Evolutionary conservation across 2,329 filamentous ascomycete genomes (phyloP), one percentile per base, ranked within the genome.

Genomic region (Paracoccidioides brasiliensis): DNA sequence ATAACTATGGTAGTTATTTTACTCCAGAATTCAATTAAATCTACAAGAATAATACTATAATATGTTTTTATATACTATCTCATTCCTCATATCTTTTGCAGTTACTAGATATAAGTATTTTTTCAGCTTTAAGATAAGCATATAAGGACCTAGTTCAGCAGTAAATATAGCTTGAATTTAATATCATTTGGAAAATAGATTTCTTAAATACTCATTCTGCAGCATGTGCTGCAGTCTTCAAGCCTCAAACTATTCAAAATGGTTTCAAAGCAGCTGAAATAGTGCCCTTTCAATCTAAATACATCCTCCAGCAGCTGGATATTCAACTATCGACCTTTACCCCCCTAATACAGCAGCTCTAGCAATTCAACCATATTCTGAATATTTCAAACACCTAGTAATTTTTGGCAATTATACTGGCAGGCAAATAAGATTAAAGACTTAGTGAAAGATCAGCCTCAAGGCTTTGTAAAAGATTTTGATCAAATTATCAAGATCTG

Each of bases 241-340:
- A n/a, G 40, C 3, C 44, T 51, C 45, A 55, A 38, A 55, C 22
- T 40, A 55, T 55, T 52, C 32, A 55, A 51, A 55, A 28, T 44
- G 32, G 33, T 46, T 55, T 55, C 15, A 51, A 4, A 5, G 44
- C 44, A 38, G 35, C 44, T 55, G 54, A 37, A 30, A 43, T 55
- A 30, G 37, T 28, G 4, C 43, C 37, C 5, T 55, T 40, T 35
- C 3, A 51, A 22, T 33, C 54, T 35, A 35, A 55, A 7, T 6
- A 41, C 1, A 37, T 55, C 3, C 6, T 55, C 14, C 45, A 51
- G 15, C 9, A 22, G 22, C 2, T 22, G 2, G 2, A 22, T 22
- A 22, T 22, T 22, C 22, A 22, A 22, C 22, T 22, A n/a, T n/a
- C n/a, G n/a, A n/a, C n/a, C n/a, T n/a, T n/a, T n/a, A n/a, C n/a